Conservation (phyloP, 768 basidiomycete genomes). For the Russula emetica region DNA sequence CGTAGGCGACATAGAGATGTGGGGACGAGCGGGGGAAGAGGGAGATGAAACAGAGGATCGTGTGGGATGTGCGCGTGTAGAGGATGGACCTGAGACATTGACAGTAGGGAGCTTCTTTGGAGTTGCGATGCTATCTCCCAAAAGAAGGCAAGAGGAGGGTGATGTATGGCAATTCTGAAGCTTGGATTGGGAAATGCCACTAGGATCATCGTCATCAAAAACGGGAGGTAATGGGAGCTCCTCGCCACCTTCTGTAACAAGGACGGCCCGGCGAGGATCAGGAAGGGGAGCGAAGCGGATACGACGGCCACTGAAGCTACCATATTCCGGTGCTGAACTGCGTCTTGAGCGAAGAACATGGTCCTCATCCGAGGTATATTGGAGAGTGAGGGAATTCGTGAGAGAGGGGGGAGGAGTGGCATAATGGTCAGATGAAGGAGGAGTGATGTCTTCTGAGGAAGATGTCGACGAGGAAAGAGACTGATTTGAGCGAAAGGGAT, state of each 20-base stretch:
- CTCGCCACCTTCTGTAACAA: conserved; percentile 41
- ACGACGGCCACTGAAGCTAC: conserved; percentile 30
- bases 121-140: conserved; percentile 15
- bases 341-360: conserved; percentile 6
- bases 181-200: conserved; percentile 28
- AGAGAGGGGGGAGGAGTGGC: conserved; percentile 12
- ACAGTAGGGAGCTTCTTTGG: conserved; percentile 5
- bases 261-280: conserved; percentile 56
- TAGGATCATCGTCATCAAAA: conserved; percentile 32
- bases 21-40: conserved; percentile 7
- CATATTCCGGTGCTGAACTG: conserved; percentile 1
- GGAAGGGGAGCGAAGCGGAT: conserved; percentile 88
- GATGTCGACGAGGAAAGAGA: conserved; percentile 23
- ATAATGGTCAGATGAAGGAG: conserved; percentile 9
- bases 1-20: conserved; percentile 11
- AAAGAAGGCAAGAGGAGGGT: conserved; percentile 22
- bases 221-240: conserved; percentile 38
- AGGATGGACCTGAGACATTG: neutral
- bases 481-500: conserved; percentile 13
- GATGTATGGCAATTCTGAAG: conserved; percentile 24
- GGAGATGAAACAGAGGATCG: neutral
- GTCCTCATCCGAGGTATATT: conserved; percentile 20
- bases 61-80: neutral
- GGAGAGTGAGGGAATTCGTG: conserved; percentile 6
- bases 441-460: conserved; percentile 18